Percentiles rank a stretch among this genome's conserved stretches.
Conservation (phyloP, 1,284 basidiomycete genomes). For the Mycena citricolor region DNA sequence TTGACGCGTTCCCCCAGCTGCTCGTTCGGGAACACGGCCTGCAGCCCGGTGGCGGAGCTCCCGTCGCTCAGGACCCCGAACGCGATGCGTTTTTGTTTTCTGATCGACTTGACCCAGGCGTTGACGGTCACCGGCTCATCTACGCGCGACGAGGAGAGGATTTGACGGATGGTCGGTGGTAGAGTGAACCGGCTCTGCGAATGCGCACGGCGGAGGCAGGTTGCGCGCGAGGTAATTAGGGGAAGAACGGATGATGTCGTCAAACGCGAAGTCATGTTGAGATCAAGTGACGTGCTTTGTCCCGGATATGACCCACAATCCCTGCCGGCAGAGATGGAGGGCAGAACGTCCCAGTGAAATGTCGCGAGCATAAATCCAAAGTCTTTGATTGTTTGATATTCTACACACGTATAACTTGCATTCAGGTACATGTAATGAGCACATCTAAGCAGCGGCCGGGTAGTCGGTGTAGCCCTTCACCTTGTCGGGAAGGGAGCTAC, state of each 20-base stretch:
- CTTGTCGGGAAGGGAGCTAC: neutral
- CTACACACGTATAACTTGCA: too few species aligned
- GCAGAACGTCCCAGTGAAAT: too few species aligned
- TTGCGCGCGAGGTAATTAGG: too few species aligned
- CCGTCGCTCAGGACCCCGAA: constrained; percentile 88
- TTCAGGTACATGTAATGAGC: too few species aligned
- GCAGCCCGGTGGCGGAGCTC: constrained; percentile 63
- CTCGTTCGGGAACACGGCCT: constrained; percentile 74
- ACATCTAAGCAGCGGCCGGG: constrained; percentile 4
- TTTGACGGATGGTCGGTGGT: constrained; percentile 57
- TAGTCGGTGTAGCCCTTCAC: constrained; percentile 11
- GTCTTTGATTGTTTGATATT: too few species aligned
- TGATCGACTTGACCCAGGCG: constrained; percentile 78
- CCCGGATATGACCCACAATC: too few species aligned
- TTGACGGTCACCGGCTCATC: constrained; percentile 19
- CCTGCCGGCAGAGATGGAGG: too few species aligned
- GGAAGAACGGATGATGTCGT: too few species aligned
- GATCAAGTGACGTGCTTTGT: too few species aligned
- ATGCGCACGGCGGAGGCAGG: too few species aligned
- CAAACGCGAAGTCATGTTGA: too few species aligned
- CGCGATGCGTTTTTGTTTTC: constrained; percentile 82
- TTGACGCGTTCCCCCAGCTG: constrained; percentile 28
- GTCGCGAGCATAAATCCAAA: too few species aligned
- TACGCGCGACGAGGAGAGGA: constrained; percentile 37
- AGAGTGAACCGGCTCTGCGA: constrained; percentile 32